A percentile compares a stretch with the other conserved stretches of the same genome.
Conservation (phyloP, 2,329 filamentous ascomycete species). For the Macrophomina pseudophaseolina region DNA sequence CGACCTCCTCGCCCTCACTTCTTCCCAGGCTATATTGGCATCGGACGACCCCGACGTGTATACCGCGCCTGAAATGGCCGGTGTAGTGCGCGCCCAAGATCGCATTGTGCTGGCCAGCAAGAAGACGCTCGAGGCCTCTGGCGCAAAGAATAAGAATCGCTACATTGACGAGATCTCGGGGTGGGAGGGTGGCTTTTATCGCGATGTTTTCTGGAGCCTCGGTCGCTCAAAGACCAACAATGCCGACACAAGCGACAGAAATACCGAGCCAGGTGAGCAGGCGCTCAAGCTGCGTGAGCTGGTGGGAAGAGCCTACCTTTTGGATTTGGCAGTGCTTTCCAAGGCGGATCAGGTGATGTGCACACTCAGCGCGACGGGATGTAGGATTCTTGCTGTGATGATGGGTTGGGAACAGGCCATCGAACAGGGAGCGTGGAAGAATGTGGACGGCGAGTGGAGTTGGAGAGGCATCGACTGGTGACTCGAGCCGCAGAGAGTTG, state of each 20-base stretch:
- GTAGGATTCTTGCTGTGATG: constrained; percentile 80
- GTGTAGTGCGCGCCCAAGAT: constrained; percentile 68
- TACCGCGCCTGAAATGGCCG: constrained; percentile 65
- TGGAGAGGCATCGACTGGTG: constrained; percentile 46
- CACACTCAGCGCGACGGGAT: constrained; percentile 70
- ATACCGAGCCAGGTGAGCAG: constrained; percentile 45
- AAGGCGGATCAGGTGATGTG: constrained; percentile 75
- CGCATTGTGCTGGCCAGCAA: constrained; percentile 77
- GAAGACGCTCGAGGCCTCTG: constrained; percentile 48
- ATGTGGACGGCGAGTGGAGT: constrained; percentile 41
- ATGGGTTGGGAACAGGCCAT: constrained; percentile 73
- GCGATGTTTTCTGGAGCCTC: constrained; percentile 79
- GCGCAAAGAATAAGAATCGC: constrained; percentile 52
- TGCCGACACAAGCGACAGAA: constrained; percentile 23
- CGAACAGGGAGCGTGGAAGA: constrained; percentile 29
- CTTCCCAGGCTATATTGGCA: constrained; percentile 65
- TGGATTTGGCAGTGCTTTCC: constrained; percentile 78
- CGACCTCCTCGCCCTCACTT: constrained; percentile 31
- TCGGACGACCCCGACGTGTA: constrained; percentile 83
- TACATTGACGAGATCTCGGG: constrained; percentile 79
- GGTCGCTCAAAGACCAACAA: constrained; percentile 54
- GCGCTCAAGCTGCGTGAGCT: constrained; percentile 73
- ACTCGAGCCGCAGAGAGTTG: not conserved
- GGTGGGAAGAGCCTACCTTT: constrained; percentile 78
- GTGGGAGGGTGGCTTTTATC: constrained; percentile 89